These are phyloP conservation scores for Aspergillus sp. DNA, from an alignment of 2,329 filamentous ascomycete genomes.

Conservation along the genomic window DNA sequence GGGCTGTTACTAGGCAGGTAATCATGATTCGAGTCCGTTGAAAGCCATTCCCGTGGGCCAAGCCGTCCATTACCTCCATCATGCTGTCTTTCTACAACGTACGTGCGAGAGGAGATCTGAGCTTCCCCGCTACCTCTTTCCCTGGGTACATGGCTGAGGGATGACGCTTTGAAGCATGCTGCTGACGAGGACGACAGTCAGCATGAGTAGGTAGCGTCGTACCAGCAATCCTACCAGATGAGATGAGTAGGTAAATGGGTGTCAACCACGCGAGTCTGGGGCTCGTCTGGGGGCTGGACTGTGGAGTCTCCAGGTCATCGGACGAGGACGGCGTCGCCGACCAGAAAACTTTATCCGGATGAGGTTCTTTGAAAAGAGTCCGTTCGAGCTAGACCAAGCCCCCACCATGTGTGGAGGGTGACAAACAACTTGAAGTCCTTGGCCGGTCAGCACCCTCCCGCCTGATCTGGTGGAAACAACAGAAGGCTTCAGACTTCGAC, in stretches of 20 bases:
- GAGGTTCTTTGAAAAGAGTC: background rate
- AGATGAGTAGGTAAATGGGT: background rate
- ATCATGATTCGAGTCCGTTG: background rate
- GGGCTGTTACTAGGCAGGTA: background rate
- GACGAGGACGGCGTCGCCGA: background rate
- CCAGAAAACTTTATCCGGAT: background rate
- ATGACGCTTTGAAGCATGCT: too few species aligned
- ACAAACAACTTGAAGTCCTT: too few species aligned
- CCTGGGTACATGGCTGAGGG: too few species aligned
- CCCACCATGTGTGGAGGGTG: too few species aligned
- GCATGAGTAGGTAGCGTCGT: background rate
- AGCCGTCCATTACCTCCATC: too few species aligned
- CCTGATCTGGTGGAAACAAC: background rate
- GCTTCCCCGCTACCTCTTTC: too few species aligned
- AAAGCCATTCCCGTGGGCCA: background rate
- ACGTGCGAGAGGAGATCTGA: too few species aligned
- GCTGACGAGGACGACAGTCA: background rate
- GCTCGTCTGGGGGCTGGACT: background rate
- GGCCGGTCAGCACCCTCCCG: background rate
- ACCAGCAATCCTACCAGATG: background rate
- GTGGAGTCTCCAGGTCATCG: background rate
- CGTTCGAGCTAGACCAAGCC: too few species aligned
- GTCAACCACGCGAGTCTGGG: background rate
- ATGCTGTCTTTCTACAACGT: too few species aligned
- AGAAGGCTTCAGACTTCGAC: background rate